Evolutionary conservation across 2,329 filamentous ascomycete genomes (phyloP).

Genomic region (Cryphonectria japonica): DNA sequence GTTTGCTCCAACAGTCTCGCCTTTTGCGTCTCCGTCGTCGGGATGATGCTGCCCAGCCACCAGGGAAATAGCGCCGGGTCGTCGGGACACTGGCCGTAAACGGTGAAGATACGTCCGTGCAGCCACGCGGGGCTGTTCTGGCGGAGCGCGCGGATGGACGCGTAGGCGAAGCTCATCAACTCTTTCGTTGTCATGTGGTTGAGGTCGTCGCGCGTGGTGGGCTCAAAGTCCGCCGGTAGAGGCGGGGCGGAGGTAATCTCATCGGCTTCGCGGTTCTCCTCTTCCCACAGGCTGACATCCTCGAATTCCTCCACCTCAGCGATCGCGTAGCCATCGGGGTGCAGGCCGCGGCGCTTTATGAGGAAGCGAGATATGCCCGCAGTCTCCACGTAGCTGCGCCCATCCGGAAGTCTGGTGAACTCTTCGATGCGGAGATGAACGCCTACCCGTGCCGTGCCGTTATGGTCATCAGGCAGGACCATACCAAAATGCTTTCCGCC

Average conservation of each 20-base stretch:
- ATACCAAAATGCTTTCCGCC: slow-evolving; percentile 81
- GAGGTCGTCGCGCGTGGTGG: slow-evolving; percentile 42
- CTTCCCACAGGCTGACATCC: slow-evolving; percentile 80
- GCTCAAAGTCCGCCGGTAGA: slow-evolving; percentile 13
- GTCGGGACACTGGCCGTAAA: slow-evolving; percentile 77
- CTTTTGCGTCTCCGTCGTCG: slow-evolving; percentile 77
- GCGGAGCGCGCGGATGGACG: slow-evolving; percentile 72
- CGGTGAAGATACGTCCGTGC: slow-evolving; percentile 68
- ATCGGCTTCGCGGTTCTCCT: slow-evolving; percentile 73
- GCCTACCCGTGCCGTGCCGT: slow-evolving; percentile 49
- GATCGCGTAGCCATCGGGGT: slow-evolving; percentile 75
- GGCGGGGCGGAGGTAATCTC: slow-evolving; percentile 47
- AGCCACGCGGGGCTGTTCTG: slow-evolving; percentile 74
- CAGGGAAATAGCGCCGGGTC: slow-evolving; percentile 82
- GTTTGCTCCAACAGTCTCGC: slow-evolving; percentile 73
- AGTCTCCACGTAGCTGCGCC: slow-evolving; percentile 80
- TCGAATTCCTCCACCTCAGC: slow-evolving; percentile 78
- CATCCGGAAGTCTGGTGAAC: slow-evolving; percentile 74
- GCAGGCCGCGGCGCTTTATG: slow-evolving; percentile 63
- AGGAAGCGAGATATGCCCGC: slow-evolving; percentile 77
- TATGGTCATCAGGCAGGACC: slow-evolving; percentile 69
- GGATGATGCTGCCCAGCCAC: slow-evolving; percentile 86
- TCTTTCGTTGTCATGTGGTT: slow-evolving; percentile 69
- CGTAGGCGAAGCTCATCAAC: slow-evolving; percentile 66
- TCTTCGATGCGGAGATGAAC: slow-evolving; percentile 78